phyloP scores from a whole-genome alignment of 2,329 filamentous ascomycete genomes.

The Fusarium coicis region DNA sequence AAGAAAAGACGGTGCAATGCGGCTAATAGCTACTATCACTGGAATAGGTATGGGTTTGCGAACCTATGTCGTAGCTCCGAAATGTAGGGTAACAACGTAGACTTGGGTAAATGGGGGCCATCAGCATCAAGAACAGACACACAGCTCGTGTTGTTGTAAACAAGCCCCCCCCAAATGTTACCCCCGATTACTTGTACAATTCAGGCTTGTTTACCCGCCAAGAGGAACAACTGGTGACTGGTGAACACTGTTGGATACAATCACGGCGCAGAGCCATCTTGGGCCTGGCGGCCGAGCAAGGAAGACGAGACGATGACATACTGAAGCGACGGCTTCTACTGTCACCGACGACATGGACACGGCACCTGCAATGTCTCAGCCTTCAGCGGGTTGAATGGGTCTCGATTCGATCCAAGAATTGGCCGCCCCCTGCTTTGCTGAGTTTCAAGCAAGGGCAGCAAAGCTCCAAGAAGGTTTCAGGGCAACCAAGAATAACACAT shows the following conservation, averaged over 20 bases:
- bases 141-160: background rate
- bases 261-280: slow-evolving; percentile 1
- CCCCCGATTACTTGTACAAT: background rate
- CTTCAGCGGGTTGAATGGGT: slow-evolving; percentile 23
- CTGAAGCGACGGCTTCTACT: slow-evolving; percentile 27
- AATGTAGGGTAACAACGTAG: background rate
- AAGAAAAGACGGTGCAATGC: background rate
- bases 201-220: background rate
- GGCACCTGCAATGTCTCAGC: slow-evolving; percentile 39
- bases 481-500: slow-evolving; percentile 2
- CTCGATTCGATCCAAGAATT: background rate
- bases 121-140: background rate
- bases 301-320: slow-evolving; percentile 33
- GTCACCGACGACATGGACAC: slow-evolving; percentile 41
- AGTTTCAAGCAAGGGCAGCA: background rate
- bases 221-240: background rate
- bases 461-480: slow-evolving; percentile 3
- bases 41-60: slow-evolving; percentile 11
- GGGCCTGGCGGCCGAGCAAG: slow-evolving; percentile 27
- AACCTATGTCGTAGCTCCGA: background rate
- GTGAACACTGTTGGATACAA: slow-evolving; percentile 1
- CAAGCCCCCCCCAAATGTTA: background rate
- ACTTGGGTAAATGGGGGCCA: background rate
- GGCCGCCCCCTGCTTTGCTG: slow-evolving; percentile 3
- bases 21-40: background rate